These are phyloP conservation scores for Lichtheimia ornata DNA, from an alignment of 371 early-diverging fungal species.

Conservation along the genomic window DNA sequence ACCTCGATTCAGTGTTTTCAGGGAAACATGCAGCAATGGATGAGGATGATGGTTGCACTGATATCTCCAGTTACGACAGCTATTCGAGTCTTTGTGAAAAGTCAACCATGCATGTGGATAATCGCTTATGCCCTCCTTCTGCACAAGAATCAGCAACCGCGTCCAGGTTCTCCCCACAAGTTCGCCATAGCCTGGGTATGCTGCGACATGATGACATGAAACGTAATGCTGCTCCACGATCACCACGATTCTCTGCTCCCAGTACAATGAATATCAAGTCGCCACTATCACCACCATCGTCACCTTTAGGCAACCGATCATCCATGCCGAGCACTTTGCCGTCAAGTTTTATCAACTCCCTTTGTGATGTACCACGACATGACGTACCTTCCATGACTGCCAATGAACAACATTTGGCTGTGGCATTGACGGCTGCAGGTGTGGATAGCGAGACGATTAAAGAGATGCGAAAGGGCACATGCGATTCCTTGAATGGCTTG, in stretches of 20 bases:
- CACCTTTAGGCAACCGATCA: constrained; percentile 1
- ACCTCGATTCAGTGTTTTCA: constrained; percentile 32
- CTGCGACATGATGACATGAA: constrained; percentile 4
- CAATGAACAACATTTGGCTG: constrained; percentile 50
- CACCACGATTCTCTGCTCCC: constrained; percentile 40
- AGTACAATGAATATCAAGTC: constrained; percentile 15
- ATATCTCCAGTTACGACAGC: constrained; percentile 13
- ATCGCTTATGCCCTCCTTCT: neutral
- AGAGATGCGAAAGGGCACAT: constrained; percentile 62
- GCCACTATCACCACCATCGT: constrained; percentile 23
- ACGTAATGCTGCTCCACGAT: constrained; percentile 14
- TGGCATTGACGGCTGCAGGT: constrained; percentile 59
- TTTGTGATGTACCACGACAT: constrained; percentile 1
- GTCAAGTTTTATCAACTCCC: neutral
- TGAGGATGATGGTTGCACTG: constrained; percentile 23
- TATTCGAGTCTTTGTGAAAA: neutral
- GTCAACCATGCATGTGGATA: neutral
- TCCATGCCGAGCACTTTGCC: constrained; percentile 15
- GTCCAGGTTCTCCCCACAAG: constrained; percentile 21
- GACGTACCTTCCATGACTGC: constrained; percentile 36
- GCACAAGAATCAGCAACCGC: neutral
- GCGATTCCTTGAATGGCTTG: constrained; percentile 68
- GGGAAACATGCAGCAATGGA: constrained; percentile 4
- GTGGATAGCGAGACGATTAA: constrained; percentile 63
- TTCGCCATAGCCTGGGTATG: constrained; percentile 25